Conservation (phyloP, 192 early-diverging fungal species). For the Umbelopsis isabellina region DNA sequence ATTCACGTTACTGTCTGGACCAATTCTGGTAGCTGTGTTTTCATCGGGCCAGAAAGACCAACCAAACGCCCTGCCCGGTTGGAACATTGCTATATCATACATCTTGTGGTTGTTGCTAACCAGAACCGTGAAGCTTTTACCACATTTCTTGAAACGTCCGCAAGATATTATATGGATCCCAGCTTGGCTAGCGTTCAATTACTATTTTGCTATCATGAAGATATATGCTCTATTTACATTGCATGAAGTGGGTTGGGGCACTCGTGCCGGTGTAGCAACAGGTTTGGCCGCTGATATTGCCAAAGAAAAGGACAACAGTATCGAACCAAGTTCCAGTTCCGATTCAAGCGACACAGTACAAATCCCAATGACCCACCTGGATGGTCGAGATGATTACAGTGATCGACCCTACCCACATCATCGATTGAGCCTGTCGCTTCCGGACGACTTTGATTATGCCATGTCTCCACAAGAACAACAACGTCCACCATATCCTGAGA, state of each 20-base stretch:
- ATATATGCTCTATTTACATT: slow-evolving; percentile 72
- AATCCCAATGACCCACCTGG: not conserved
- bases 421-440: not conserved
- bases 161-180: slow-evolving; percentile 67
- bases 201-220: slow-evolving; percentile 73
- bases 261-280: slow-evolving; percentile 56
- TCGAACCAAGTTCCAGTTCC: not conserved
- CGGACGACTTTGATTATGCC: not conserved
- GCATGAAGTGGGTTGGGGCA: slow-evolving; percentile 74
- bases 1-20: slow-evolving; percentile 67
- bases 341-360: not conserved
- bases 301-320: slow-evolving; percentile 28
- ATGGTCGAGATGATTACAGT: not conserved
- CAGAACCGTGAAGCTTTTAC: slow-evolving; percentile 64
- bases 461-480: not conserved
- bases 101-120: slow-evolving; percentile 68
- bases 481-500: not conserved
- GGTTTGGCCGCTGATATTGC: slow-evolving; percentile 43
- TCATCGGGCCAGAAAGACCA: slow-evolving; percentile 42
- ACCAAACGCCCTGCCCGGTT: slow-evolving; percentile 49
- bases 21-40: slow-evolving; percentile 60
- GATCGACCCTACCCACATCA: not conserved
- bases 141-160: slow-evolving; percentile 66
- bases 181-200: slow-evolving; percentile 70
- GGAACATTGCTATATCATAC: slow-evolving; percentile 65